phyloP scores from a whole-genome alignment of 2,329 filamentous ascomycete species.

The Sporothrix luriei region DNA sequence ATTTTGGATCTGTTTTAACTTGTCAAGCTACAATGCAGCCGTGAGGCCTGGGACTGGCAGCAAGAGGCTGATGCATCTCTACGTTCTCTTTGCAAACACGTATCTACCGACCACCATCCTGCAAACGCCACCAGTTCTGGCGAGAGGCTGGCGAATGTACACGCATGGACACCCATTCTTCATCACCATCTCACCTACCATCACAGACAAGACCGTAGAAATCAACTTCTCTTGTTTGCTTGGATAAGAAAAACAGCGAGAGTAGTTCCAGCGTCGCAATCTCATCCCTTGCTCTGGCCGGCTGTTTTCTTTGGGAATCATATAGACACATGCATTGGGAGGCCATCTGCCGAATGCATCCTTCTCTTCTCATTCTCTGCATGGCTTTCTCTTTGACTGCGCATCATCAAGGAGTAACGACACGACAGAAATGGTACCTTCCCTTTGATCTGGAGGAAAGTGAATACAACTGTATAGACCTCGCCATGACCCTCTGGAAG shows the following conservation, averaged over 20 bases:
- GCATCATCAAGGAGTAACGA: not conserved
- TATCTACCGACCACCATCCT: not conserved
- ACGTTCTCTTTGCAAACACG: not conserved
- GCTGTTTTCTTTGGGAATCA: not conserved
- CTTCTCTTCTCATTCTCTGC: not conserved
- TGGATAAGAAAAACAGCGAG: slow-evolving; percentile 30
- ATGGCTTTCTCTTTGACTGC: not conserved
- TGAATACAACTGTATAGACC: not conserved
- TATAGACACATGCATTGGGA: not conserved
- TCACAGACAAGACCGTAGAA: not conserved
- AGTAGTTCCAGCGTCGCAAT: slow-evolving; percentile 26
- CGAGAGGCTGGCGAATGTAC: slow-evolving; percentile 2
- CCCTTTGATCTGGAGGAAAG: not conserved
- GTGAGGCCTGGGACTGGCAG: not conserved
- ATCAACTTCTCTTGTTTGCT: not conserved
- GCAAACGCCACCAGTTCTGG: not conserved
- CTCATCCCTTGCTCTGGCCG: not conserved
- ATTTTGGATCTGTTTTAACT: too few relatives aligned
- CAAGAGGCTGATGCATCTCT: not conserved
- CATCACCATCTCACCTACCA: not conserved
- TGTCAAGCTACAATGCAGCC: not conserved
- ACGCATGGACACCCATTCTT: not conserved
- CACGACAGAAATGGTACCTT: not conserved
- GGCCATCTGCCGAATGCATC: not conserved
- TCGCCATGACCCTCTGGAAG: not conserved